These are phyloP conservation scores for Thinopyrum elongatum DNA, from an alignment of 176 grass and related monocot species.

Conservation along the genomic window DNA sequence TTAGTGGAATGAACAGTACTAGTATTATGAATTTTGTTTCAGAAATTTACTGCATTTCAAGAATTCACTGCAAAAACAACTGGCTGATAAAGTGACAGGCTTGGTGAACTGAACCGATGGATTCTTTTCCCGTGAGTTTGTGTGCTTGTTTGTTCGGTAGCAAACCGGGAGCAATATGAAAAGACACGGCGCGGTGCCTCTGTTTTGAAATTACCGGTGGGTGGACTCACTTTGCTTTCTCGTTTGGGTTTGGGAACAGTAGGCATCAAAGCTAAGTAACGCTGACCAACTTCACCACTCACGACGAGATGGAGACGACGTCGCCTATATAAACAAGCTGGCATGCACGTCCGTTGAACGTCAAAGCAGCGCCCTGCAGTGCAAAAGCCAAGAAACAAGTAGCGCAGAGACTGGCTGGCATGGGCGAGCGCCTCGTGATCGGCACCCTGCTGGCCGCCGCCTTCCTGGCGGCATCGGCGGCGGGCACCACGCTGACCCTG, in stretches of 20 bases:
- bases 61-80: background rate
- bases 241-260: background rate
- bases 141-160: background rate
- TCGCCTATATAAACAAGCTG: background rate
- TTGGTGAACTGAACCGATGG: too few relatives aligned
- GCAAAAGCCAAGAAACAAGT: background rate
- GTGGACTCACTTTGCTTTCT: background rate
- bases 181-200: too few relatives aligned
- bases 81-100: background rate
- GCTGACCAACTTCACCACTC: background rate
- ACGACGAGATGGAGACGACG: background rate
- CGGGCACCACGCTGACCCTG: background rate
- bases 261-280: background rate
- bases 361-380: background rate
- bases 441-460: background rate
- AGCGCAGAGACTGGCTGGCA: background rate
- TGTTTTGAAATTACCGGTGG: background rate
- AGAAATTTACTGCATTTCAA: background rate
- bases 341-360: background rate
- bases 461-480: background rate
- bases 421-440: background rate
- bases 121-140: too few relatives aligned
- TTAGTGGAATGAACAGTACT: background rate
- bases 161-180: background rate
- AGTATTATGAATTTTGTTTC: too few relatives aligned